Percentiles rank a stretch among this genome's conserved stretches.
Evolutionary conservation across 805 yeast genomes (phyloP).

Genomic region (Barnettozyma wickerhamii): DNA sequence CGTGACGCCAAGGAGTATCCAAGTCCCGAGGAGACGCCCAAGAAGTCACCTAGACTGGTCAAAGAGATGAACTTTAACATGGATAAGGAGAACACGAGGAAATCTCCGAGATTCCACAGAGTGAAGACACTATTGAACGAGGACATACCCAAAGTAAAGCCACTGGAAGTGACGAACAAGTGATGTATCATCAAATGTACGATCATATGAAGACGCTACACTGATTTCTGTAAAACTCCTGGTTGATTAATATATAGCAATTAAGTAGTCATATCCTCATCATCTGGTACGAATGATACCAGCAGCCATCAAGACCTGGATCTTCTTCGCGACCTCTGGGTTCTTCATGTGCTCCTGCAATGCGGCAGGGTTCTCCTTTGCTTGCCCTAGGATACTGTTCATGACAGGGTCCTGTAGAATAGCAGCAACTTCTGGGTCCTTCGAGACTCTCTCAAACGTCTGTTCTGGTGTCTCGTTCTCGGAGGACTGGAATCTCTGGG

Average conservation of each 20-base stretch:
- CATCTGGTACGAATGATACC: conserved; percentile 91
- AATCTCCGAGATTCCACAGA: conserved; percentile 5
- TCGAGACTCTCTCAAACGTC: conserved; percentile 82
- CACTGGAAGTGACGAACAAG: too few species aligned
- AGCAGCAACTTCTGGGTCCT: conserved; percentile 91
- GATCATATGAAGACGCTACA: too few species aligned
- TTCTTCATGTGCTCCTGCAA: conserved; percentile 96
- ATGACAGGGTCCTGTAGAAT: conserved; percentile 93
- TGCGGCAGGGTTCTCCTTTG: conserved; percentile 93
- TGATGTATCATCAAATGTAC: too few species aligned
- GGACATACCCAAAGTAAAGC: too few species aligned
- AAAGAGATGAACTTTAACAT: neutral
- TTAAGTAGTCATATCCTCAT: neutral
- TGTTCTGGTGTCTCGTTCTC: conserved; percentile 88
- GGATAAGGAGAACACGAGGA: neutral
- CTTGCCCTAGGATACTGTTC: conserved; percentile 93
- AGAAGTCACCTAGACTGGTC: conserved; percentile 2
- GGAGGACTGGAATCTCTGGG: conserved; percentile 73
- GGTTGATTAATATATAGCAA: too few species aligned
- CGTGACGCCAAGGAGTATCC: neutral
- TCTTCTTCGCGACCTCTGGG: conserved; percentile 86
- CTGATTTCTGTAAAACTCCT: too few species aligned
- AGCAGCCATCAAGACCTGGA: conserved; percentile 87
- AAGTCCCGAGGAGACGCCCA: conserved; percentile 6
- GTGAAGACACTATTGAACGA: conserved; percentile 2